Percentiles rank a stretch among this genome's conserved stretches.
Evolutionary conservation across 2,329 filamentous ascomycete species (phyloP).

Genomic region (Colletotrichum ledebouriae): DNA sequence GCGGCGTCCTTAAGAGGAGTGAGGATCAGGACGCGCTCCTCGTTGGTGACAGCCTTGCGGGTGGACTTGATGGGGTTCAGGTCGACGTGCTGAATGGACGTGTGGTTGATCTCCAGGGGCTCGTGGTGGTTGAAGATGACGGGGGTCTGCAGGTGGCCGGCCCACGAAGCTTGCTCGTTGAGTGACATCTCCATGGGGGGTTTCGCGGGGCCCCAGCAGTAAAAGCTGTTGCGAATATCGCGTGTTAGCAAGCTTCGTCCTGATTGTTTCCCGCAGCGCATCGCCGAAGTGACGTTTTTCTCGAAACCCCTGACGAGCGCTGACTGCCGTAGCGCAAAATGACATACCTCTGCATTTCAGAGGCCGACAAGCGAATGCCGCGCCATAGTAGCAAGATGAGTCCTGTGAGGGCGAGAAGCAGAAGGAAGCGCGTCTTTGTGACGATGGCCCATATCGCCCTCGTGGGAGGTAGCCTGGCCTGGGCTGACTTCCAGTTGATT

Average conservation of each 20-base stretch:
- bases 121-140: constrained; percentile 97
- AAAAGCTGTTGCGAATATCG: constrained; percentile 76
- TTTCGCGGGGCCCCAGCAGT: constrained; percentile 96
- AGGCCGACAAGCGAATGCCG: constrained; percentile 82
- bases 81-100: constrained; percentile 82
- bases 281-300: neutral
- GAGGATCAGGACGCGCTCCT: constrained; percentile 90
- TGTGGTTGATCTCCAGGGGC: constrained; percentile 85
- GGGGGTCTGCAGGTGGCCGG: constrained; percentile 88
- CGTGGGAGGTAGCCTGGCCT: constrained; percentile 81
- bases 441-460: constrained; percentile 79
- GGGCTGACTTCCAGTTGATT: constrained; percentile 92
- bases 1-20: constrained; percentile 94
- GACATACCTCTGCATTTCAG: constrained; percentile 89
- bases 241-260: constrained; percentile 26
- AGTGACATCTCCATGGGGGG: constrained; percentile 95
- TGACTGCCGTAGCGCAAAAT: neutral
- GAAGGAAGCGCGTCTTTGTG: constrained; percentile 82
- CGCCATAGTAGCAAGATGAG: constrained; percentile 88
- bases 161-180: constrained; percentile 93
- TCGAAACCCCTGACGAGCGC: constrained; percentile 16
- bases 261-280: constrained; percentile 13
- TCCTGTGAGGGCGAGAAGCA: constrained; percentile 78
- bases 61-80: constrained; percentile 89
- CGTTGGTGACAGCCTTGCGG: constrained; percentile 80